Conservation (phyloP, 306 rosid species). For the Phaseolus lunatus region DNA sequence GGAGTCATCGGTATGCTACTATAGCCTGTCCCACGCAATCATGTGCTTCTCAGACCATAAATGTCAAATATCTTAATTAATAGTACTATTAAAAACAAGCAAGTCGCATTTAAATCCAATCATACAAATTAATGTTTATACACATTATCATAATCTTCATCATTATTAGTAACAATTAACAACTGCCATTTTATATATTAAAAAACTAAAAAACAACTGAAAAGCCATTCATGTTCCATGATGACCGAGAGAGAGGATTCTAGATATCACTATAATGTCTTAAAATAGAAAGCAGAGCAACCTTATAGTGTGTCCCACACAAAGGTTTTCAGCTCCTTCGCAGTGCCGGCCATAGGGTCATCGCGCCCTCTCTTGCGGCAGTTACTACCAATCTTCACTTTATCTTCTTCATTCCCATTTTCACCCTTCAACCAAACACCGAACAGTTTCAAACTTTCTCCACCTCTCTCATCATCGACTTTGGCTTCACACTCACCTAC, state of each 20-base stretch:
- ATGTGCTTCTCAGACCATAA: background rate
- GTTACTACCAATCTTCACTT: conserved; percentile 3
- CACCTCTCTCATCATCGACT: background rate
- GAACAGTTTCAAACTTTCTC: conserved; percentile 69
- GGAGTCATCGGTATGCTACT: too few relatives aligned
- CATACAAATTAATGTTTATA: background rate
- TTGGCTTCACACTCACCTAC: conserved; percentile 36
- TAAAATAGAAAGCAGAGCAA: background rate
- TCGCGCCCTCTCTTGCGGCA: conserved; percentile 56
- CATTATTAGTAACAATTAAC: background rate
- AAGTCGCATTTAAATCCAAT: background rate
- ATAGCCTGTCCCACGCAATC: conserved; percentile 8
- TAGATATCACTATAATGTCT: background rate
- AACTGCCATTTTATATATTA: background rate
- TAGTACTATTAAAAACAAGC: background rate
- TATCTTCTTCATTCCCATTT: conserved; percentile 24
- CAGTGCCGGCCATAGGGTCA: conserved; percentile 47
- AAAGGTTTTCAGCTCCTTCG: conserved; percentile 55
- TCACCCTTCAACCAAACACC: conserved; percentile 84
- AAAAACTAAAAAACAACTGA: background rate
- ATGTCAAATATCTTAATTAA: background rate
- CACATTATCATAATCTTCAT: background rate
- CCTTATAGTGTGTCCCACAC: conserved; percentile 16
- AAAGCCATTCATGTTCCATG: conserved; percentile 27
- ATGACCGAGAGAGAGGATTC: background rate